Base-by-base conservation (phyloP, 177 flowering plant genomes). In the Vitis hybrid region DNA sequence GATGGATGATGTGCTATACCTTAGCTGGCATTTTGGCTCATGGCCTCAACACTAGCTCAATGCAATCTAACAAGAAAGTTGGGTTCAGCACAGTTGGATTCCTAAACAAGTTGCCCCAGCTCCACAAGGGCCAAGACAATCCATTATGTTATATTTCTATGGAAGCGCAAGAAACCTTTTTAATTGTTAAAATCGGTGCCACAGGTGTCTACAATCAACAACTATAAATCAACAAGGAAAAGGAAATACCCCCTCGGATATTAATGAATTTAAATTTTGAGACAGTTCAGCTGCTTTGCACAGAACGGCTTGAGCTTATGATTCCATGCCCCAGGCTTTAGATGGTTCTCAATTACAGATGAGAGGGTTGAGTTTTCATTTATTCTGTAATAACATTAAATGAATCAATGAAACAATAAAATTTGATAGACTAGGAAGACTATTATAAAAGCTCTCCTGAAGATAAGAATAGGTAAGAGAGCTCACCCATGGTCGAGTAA, bases 191-290 rank as follows among this genome's bases (percentile, higher is more conserved):
- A 68, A 16, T 10, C 58, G 57, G 71, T 20, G 22, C 22, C 22
- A 20, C 22, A 20, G 39, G 13, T 45, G 63, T 49, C 11, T 45
- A 60, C 7, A 68, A 34, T 39, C 4, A 49, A 18, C 7, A 51
- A 54, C 10, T 13, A 49, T 3, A 4, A 12, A 54, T 19, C 13
- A 45, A 0, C 22, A 20, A 20, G 1, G 56, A 61, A 3, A 59
- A 50, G 4, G 14, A 20, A 22, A 26, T 13, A 94, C 99, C 98
- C 99, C 98, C 85, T 90, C 3, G 89, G 84, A 76, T 80, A 73
- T 79, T 81, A 49, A 90, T 84, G 74, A 90, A n/a, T n/a, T n/a
- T n/a, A 88, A 77, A 86, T 81, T 70, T 84, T 95, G 62, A 95
- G 91, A 67, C 65, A 63, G 6, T 87, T 84, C 61, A 88, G 65